phyloP scores from a whole-genome alignment of 805 yeast genomes.

The Starmerella potacharoeniae region DNA sequence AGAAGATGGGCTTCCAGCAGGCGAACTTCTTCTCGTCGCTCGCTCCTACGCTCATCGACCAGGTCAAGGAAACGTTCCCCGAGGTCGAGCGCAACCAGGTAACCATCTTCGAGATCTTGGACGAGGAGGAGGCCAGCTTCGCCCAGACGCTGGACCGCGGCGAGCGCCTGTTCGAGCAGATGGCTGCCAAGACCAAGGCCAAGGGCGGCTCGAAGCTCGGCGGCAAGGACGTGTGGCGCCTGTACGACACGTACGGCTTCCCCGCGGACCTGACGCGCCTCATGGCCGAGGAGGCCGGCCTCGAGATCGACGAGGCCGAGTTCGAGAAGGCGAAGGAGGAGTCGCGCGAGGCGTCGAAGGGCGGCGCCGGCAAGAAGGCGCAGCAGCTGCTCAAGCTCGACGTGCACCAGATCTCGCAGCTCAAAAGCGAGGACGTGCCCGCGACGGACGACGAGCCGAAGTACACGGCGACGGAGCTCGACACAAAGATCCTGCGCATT shows the following conservation, averaged over 20 bases:
- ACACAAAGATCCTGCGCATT: slow-evolving; percentile 60
- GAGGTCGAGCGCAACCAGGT: slow-evolving; percentile 64
- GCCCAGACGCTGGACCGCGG: slow-evolving; percentile 96
- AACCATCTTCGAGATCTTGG: slow-evolving; percentile 75
- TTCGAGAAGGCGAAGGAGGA: slow-evolving; percentile 84
- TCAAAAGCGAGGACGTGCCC: slow-evolving; percentile 50
- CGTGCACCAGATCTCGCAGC: slow-evolving; percentile 74
- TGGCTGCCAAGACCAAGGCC: slow-evolving; percentile 71
- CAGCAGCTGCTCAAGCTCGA: slow-evolving; percentile 64
- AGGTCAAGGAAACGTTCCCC: slow-evolving; percentile 82
- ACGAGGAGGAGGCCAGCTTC: slow-evolving; percentile 93
- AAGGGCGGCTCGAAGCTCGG: slow-evolving; percentile 63
- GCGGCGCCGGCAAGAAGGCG: slow-evolving; percentile 24
- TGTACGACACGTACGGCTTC: slow-evolving; percentile 97
- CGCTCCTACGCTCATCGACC: slow-evolving; percentile 85
- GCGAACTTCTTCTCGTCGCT: slow-evolving; percentile 87
- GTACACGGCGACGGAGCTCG: slow-evolving; percentile 51
- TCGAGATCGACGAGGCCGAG: slow-evolving; percentile 82
- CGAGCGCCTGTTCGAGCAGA: slow-evolving; percentile 88
- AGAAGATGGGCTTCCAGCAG: slow-evolving; percentile 89
- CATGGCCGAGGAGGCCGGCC: slow-evolving; percentile 97
- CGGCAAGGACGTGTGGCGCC: slow-evolving; percentile 96
- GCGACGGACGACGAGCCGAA: slow-evolving; percentile 77
- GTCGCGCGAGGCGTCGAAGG: slow-evolving; percentile 88
- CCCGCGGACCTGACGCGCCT: slow-evolving; percentile 95